Base-by-base conservation (phyloP, 164 flowering plant species). In the Vitis rupestris region DNA sequence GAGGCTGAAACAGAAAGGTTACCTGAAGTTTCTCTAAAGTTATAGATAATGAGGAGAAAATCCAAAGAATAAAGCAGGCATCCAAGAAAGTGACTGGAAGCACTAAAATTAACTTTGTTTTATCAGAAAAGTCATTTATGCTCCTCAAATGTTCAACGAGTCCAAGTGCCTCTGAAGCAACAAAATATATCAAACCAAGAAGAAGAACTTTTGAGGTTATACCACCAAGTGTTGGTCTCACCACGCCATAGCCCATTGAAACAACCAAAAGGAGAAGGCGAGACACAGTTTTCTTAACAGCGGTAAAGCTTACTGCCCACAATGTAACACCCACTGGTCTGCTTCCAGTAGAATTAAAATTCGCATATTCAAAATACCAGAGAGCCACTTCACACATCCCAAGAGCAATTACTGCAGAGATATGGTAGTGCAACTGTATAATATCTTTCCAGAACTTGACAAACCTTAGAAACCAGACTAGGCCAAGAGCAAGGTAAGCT, bases 381-480 rank as follows among this genome's bases (percentile, higher is more conserved):
- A 91, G 67, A 59, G 98, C 93, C 98, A 87, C 86, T 76, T 93
- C 98, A 75, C 86, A 86, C 98, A 93, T 93, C 37, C 98, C 97
- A 17, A 93, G 88, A 64, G 88, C 94, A 83, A 93, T 93, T 6
- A 93, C 98, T 13, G 84, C 74, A 0, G 94, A 87, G 10, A 93
- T 88, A 70, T 85, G 83, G 78, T 85, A 80, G 61, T 88, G 98
- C 72, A 93, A 71, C 72, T 86, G 94, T 51, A 85, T 74, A 47
- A 88, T 76, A 78, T 90, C 87, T 73, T 87, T 90, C 98, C 98
- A 89, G 57, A 78, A 82, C 60, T 86, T 81, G 19, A 85, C 93
- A 82, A 86, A 90, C 70, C 82, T 82, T 29, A 86, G 76, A 80
- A 93, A 88, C 98, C 98, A 93, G 14, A 78, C 29, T 7, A 93